phyloP scores from a whole-genome alignment of 2,329 filamentous ascomycete genomes.

The Alternaria tenuissima region DNA sequence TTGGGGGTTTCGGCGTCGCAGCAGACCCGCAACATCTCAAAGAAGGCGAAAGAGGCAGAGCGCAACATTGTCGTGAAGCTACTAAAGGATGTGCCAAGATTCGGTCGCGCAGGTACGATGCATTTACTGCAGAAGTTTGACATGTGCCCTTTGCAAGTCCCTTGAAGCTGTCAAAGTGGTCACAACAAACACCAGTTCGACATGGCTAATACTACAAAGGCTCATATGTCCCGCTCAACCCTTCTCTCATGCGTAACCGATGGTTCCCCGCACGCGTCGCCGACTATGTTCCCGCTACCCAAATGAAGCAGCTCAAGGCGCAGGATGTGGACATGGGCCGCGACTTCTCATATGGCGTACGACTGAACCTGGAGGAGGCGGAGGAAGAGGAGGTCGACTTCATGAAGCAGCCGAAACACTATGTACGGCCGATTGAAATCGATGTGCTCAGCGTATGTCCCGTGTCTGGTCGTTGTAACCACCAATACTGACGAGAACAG shows the following conservation, averaged over 20 bases:
- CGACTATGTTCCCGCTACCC: conserved; percentile 59
- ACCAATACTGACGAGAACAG: conserved; percentile 38
- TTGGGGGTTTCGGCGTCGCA: conserved; percentile 39
- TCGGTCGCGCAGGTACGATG: conserved; percentile 53
- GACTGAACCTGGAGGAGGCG: conserved; percentile 39
- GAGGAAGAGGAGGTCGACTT: conserved; percentile 34
- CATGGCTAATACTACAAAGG: conserved; percentile 51
- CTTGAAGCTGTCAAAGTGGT: conserved; percentile 3
- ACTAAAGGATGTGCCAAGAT: conserved; percentile 61
- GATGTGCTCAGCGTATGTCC: conserved; percentile 51
- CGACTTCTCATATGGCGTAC: conserved; percentile 56
- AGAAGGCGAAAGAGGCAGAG: conserved; percentile 53
- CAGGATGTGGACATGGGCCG: conserved; percentile 56
- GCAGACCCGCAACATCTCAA: conserved; percentile 57
- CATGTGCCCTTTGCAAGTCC: neutral
- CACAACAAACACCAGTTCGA: neutral
- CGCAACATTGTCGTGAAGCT: conserved; percentile 60
- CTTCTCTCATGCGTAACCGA: conserved; percentile 63
- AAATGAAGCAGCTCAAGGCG: conserved; percentile 56
- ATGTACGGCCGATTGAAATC: conserved; percentile 52
- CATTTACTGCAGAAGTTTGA: neutral
- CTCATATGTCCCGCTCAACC: conserved; percentile 60
- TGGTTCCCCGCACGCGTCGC: conserved; percentile 62
- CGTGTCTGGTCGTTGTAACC: too few relatives aligned
- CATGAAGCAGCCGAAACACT: conserved; percentile 28